Conservation (phyloP, 2,329 filamentous ascomycete genomes). For the Arthrobotrys pseudoclavata region DNA sequence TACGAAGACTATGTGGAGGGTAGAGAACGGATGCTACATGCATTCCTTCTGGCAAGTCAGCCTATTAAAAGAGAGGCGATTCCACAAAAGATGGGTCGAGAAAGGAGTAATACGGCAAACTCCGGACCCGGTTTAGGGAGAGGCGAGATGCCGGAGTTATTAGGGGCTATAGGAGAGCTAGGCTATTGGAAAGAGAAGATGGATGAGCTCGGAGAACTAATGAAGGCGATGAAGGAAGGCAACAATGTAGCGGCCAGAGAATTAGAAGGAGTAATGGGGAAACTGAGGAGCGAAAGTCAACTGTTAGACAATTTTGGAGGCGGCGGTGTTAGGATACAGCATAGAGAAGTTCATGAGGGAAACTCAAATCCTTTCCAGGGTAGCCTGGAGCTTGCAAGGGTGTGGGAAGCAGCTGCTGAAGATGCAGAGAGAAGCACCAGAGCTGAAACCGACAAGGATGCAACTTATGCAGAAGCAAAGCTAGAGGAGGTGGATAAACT, state of each 20-base stretch:
- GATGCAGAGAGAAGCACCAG: slow-evolving; percentile 49
- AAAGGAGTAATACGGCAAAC: slow-evolving; percentile 22
- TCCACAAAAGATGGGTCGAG: slow-evolving; percentile 35
- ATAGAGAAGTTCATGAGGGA: slow-evolving; percentile 1
- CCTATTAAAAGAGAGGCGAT: slow-evolving; percentile 47
- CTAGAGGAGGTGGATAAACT: slow-evolving; percentile 43
- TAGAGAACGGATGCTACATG: slow-evolving; percentile 52
- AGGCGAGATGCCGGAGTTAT: slow-evolving; percentile 34
- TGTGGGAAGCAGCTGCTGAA: slow-evolving; percentile 54
- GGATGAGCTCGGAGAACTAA: slow-evolving; percentile 49
- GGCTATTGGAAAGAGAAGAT: slow-evolving; percentile 47
- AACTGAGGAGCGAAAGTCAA: slow-evolving; percentile 51
- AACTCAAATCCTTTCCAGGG: slow-evolving; percentile 38
- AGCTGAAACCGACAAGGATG: slow-evolving; percentile 40
- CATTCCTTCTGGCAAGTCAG: slow-evolving; percentile 51
- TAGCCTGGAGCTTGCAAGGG: slow-evolving; percentile 43
- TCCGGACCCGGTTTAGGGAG: not conserved
- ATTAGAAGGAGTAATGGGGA: slow-evolving; percentile 46
- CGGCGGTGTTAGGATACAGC: slow-evolving; percentile 32
- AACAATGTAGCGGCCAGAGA: slow-evolving; percentile 37
- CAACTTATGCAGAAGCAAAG: slow-evolving; percentile 31
- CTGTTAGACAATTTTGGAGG: slow-evolving; percentile 46
- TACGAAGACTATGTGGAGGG: slow-evolving; percentile 50
- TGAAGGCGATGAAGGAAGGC: slow-evolving; percentile 52
- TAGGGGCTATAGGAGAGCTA: slow-evolving; percentile 46